These are phyloP conservation scores for Colletotrichum sp. DNA, from an alignment of 2,329 filamentous ascomycete species.

Conservation along the genomic window DNA sequence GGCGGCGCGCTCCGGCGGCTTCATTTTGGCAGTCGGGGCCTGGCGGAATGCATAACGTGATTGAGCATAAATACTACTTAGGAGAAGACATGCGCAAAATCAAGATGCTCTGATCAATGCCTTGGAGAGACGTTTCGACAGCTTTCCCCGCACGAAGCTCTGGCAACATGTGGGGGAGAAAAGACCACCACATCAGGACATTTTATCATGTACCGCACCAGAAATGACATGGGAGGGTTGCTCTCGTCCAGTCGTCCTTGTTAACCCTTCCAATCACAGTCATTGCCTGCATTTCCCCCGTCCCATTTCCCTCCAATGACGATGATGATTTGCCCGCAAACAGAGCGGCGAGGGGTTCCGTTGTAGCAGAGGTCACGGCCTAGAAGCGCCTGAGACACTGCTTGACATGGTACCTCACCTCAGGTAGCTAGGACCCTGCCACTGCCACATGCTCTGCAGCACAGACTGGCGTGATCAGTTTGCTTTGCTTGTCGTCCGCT, in stretches of 20 bases:
- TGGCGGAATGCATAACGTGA: background rate
- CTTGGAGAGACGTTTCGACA: background rate
- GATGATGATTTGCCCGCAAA: constrained; percentile 12
- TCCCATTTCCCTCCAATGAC: background rate
- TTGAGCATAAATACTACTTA: background rate
- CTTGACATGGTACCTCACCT: background rate
- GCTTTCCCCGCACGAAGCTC: constrained; percentile 20
- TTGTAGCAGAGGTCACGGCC: background rate
- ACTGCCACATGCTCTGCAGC: background rate
- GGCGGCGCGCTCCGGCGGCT: background rate
- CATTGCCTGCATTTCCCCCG: background rate
- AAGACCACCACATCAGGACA: background rate
- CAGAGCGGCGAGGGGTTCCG: background rate
- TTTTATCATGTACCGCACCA: background rate
- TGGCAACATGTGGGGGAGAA: constrained; percentile 15
- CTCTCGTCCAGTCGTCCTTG: background rate
- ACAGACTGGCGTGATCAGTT: background rate
- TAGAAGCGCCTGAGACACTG: constrained; percentile 3
- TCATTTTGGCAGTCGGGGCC: background rate
- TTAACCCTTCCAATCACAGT: constrained; percentile 19
- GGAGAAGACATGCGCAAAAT: background rate
- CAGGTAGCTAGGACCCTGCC: background rate
- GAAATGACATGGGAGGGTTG: background rate
- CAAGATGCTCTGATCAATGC: background rate
- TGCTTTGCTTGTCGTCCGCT: background rate